Conservation (phyloP, 164 flowering plant genomes). For the Dillenia turbinata region DNA sequence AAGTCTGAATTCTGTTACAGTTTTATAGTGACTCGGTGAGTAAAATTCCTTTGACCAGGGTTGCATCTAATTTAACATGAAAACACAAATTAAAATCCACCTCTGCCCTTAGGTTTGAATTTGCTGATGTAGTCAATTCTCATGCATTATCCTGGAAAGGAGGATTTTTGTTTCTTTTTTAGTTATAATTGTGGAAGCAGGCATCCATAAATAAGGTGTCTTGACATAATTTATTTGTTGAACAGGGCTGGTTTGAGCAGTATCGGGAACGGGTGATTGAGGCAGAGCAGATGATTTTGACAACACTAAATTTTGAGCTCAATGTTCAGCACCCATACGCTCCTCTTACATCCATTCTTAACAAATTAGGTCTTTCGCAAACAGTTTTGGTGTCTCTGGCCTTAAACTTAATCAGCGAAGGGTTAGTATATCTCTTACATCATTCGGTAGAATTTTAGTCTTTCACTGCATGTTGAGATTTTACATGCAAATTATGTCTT, state of each 20-base stretch:
- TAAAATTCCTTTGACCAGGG: too few relatives aligned
- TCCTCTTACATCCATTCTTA: slow-evolving; percentile 73
- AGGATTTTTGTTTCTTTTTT: background rate
- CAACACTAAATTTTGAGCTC: slow-evolving; percentile 91
- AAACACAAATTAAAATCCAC: too few relatives aligned
- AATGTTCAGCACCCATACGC: slow-evolving; percentile 86
- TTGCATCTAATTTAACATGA: too few relatives aligned
- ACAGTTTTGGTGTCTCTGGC: slow-evolving; percentile 74
- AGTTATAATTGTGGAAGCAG: too few relatives aligned
- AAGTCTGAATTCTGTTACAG: too few relatives aligned
- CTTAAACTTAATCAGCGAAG: slow-evolving; percentile 79
- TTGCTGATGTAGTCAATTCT: too few relatives aligned
- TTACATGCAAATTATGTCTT: too few relatives aligned
- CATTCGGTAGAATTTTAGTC: background rate
- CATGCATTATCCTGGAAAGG: too few relatives aligned
- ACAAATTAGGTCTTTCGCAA: slow-evolving; percentile 83
- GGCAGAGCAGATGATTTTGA: slow-evolving; percentile 86
- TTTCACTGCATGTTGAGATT: background rate
- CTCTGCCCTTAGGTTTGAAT: too few relatives aligned
- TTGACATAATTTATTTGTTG: slow-evolving; percentile 10
- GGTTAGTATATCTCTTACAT: slow-evolving; percentile 48
- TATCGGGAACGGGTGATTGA: slow-evolving; percentile 75
- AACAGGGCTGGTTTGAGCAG: slow-evolving; percentile 94
- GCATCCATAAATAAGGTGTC: too few relatives aligned
- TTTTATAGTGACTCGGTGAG: too few relatives aligned